phyloP scores from a whole-genome alignment of 75 land plant genomes.

The Selaginella tamariscina region DNA sequence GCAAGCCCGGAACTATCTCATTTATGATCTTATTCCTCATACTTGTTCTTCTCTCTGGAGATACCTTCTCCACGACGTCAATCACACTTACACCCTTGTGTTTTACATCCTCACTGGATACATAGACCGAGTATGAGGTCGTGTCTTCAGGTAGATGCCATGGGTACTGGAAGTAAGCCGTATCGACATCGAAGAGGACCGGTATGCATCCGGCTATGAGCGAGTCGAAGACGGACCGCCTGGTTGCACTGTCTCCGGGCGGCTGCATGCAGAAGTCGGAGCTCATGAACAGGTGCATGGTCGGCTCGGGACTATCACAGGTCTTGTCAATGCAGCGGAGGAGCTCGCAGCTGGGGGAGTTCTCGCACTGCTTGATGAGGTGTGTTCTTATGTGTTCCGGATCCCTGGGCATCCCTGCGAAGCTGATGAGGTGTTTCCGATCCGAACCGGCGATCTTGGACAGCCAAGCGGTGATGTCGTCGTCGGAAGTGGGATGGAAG shows the following conservation, averaged over 20 bases:
- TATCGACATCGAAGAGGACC: slow-evolving; percentile 15
- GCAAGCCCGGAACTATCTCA: slow-evolving; percentile 43
- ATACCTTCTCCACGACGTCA: slow-evolving; percentile 13
- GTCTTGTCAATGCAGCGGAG: background rate
- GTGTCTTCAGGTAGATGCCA: slow-evolving; percentile 24
- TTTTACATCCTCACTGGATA: slow-evolving; percentile 14
- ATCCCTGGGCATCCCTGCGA: slow-evolving; percentile 18
- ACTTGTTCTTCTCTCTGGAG: slow-evolving; percentile 21
- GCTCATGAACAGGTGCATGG: slow-evolving; percentile 14
- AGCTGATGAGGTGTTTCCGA: slow-evolving; percentile 14
- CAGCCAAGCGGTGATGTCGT: slow-evolving; percentile 17
- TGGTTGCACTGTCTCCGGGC: slow-evolving; percentile 22
- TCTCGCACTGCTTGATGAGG: slow-evolving; percentile 17
- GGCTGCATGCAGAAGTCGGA: slow-evolving; percentile 29
- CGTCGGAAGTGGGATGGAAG: slow-evolving; percentile 25
- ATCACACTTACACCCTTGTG: slow-evolving; percentile 14
- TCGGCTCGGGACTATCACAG: slow-evolving; percentile 13
- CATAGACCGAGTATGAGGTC: slow-evolving; percentile 16
- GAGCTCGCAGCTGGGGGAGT: slow-evolving; percentile 8
- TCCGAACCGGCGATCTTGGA: background rate
- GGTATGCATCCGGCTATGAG: slow-evolving; percentile 28
- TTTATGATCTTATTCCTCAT: slow-evolving; percentile 44
- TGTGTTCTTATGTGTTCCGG: slow-evolving; percentile 12
- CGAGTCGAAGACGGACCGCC: slow-evolving; percentile 23
- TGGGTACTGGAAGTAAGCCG: slow-evolving; percentile 17